phyloP scores from a whole-genome alignment of 2,329 filamentous ascomycete genomes.

The Fusarium buharicum region DNA sequence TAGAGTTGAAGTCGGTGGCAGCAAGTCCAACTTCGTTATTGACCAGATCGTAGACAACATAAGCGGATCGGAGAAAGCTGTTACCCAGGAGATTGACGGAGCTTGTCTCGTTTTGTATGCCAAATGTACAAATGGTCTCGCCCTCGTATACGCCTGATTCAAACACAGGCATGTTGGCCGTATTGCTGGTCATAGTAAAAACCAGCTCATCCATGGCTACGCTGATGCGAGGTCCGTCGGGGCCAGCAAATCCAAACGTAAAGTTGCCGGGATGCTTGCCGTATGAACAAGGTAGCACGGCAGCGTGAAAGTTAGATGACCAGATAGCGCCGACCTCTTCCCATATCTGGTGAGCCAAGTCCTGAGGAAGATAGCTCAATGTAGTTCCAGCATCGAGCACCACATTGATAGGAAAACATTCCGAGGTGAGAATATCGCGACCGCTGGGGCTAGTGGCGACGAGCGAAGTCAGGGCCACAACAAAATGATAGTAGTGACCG shows the following conservation, averaged over 20 bases:
- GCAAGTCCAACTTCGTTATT: conserved; percentile 68
- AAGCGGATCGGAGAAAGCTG: conserved; percentile 68
- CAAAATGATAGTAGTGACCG: conserved; percentile 58
- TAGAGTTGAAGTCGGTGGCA: conserved; percentile 65
- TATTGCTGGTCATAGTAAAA: conserved; percentile 54
- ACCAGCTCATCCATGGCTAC: conserved; percentile 67
- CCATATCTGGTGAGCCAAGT: conserved; percentile 65
- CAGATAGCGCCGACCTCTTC: conserved; percentile 65
- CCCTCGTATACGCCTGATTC: conserved; percentile 56
- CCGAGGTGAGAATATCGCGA: conserved; percentile 57
- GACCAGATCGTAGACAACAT: conserved; percentile 68
- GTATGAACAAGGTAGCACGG: conserved; percentile 63
- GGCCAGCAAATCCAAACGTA: conserved; percentile 63
- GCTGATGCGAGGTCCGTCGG: conserved; percentile 60
- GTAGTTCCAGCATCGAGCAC: conserved; percentile 82
- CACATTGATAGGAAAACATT: conserved; percentile 63
- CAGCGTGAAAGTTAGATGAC: conserved; percentile 49
- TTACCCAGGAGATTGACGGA: conserved; percentile 64
- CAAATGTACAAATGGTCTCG: conserved; percentile 63
- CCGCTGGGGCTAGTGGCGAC: conserved; percentile 61
- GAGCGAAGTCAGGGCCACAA: conserved; percentile 60
- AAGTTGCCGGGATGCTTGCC: conserved; percentile 60
- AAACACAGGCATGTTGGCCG: conserved; percentile 51
- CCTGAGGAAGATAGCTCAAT: conserved; percentile 73
- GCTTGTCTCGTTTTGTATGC: conserved; percentile 62